Conservation (phyloP, 441 rosid genomes). For the Mallotus repandus region DNA sequence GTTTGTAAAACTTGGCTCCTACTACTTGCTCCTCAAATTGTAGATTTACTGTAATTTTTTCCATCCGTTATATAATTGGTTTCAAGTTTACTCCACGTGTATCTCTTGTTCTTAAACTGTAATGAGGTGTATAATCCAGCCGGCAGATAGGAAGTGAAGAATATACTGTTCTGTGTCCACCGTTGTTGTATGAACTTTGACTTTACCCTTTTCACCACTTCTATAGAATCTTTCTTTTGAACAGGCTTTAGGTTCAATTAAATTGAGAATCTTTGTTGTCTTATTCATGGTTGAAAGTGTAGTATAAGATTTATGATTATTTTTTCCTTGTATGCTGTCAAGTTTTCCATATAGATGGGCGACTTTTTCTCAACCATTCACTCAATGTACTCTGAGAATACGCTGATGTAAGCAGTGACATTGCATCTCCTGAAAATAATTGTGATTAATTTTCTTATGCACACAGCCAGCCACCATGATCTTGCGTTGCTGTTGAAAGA, state of each 20-base stretch:
- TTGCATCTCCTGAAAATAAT: background rate
- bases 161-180: constrained; percentile 25
- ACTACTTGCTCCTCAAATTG: constrained; percentile 35
- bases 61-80: constrained; percentile 2
- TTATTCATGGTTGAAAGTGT: background rate
- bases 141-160: constrained; percentile 33
- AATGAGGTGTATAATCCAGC: constrained; percentile 42
- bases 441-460: background rate
- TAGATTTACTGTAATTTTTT: constrained; percentile 28
- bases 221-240: constrained; percentile 12
- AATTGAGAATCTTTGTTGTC: constrained; percentile 13
- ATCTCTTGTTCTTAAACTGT: constrained; percentile 28
- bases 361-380: background rate
- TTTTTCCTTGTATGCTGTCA: background rate
- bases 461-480: background rate
- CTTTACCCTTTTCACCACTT: constrained; percentile 14
- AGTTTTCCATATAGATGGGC: background rate
- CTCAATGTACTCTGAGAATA: background rate
- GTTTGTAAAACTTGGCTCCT: constrained; percentile 32
- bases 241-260: constrained; percentile 5
- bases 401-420: constrained; percentile 15
- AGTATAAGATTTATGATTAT: background rate
- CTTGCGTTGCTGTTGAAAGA: background rate
- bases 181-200: constrained; percentile 27
- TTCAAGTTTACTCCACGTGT: constrained; percentile 28